Evolutionary conservation across 345 rosid species (phyloP), one percentile per base, ranked within the genome.

Genomic region (Salix exigua): DNA sequence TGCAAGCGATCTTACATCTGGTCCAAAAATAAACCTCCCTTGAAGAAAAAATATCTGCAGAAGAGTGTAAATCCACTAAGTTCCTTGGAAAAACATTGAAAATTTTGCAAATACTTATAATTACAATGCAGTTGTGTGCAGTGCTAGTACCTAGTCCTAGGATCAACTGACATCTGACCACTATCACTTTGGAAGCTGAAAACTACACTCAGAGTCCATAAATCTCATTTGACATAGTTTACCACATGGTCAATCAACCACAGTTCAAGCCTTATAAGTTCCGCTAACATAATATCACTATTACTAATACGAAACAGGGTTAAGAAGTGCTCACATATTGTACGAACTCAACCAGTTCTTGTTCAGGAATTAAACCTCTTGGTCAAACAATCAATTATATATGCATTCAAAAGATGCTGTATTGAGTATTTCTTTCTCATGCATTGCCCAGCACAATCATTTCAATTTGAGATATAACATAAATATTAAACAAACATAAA

Each of bases 21-120:
- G 99, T 82, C 99, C 99, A 83, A 96, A 93, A 77, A 93, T 88
- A 44, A 93, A 83, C 83, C 99, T 89, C 77, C 99, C 99, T 38
- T 81, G 85, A 63, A 86, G 81, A 72, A 84, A 53, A 79, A 96
- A 96, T 81, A 90, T 79, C 99, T 96, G 91, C 81, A 87, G 3
- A 60, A 70, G 67, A 66, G 75, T 5, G 55, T 17, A 60, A 10
- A 71, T 64, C 30, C 70, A 68, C n/a, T 64, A 44, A 73, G 73
- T 46, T 64, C 14, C 46, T 35, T 33, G 5, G 55, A 51, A 37
- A 78, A 75, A 40, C 66, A 71, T 30, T 16, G 28, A 61, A 63
- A 30, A 18, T 48, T 70, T 0, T 31, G 17, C 58, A 44, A 14
- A 73, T 11, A 58, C 14, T 21, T n/a, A 1, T 18, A 55, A 68